phyloP scores from a whole-genome alignment of 768 basidiomycete genomes.

The Pleurotus sapidus region DNA sequence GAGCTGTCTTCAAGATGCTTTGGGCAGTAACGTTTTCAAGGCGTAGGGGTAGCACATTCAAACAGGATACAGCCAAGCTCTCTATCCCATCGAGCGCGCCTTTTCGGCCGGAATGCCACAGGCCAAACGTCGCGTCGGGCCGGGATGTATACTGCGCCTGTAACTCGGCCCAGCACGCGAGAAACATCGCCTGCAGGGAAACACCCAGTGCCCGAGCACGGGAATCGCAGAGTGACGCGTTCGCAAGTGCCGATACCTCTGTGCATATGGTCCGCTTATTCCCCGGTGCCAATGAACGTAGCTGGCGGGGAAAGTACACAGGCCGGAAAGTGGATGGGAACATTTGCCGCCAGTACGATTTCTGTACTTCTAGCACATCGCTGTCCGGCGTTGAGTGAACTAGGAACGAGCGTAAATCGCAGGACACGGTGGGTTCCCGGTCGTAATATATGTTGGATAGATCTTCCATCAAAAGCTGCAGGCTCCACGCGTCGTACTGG shows the following conservation, averaged over 20 bases:
- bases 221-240: conserved; percentile 32
- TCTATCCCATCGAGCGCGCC: conserved; percentile 30
- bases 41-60: conserved; percentile 40
- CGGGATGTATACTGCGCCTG: conserved; percentile 28
- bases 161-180: conserved; percentile 41
- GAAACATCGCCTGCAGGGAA: conserved; percentile 36
- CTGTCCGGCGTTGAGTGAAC: conserved; percentile 17
- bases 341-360: conserved; percentile 32
- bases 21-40: conserved; percentile 17
- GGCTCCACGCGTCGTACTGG: conserved; percentile 49
- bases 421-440: conserved; percentile 15
- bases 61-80: conserved; percentile 39
- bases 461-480: conserved; percentile 36
- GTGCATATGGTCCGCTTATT: conserved; percentile 14
- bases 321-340: conserved; percentile 26
- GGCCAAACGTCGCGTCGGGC: conserved; percentile 32
- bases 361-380: conserved; percentile 18
- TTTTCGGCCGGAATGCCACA: conserved; percentile 46
- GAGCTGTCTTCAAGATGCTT: conserved; percentile 24
- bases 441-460: conserved; percentile 32
- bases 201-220: conserved; percentile 32
- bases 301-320: conserved; percentile 21
- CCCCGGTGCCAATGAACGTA: background rate
- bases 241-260: conserved; percentile 12
- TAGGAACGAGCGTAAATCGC: conserved; percentile 26